phyloP scores from a whole-genome alignment of 1,284 basidiomycete genomes.

The Wallemia ichthyophaga region DNA sequence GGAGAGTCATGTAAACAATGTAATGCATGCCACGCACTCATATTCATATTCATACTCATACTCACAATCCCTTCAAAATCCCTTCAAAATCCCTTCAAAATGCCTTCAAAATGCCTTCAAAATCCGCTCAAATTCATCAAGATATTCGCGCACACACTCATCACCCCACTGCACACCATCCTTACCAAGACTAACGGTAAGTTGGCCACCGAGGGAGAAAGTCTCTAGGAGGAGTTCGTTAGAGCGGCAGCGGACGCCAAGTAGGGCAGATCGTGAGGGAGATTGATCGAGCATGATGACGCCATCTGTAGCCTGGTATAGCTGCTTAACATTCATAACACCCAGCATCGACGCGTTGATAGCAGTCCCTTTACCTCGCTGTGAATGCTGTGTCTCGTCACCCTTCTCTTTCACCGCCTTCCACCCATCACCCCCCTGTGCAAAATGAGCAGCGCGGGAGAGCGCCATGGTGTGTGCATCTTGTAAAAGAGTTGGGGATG shows the following conservation, averaged over 20 bases:
- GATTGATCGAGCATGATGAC: no score
- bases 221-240: background rate
- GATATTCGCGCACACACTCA: background rate
- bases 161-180: background rate
- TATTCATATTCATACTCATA: no score
- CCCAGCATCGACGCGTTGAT: background rate
- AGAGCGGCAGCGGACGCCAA: background rate
- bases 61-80: no score
- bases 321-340: no score
- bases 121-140: background rate
- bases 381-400: background rate
- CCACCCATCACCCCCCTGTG: background rate
- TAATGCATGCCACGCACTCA: no score
- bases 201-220: background rate
- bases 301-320: no score
- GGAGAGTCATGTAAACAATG: no score
- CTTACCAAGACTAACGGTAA: background rate
- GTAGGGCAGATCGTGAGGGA: no score
- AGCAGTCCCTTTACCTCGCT: background rate
- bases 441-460: background rate
- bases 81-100: no score
- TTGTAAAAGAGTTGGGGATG: background rate
- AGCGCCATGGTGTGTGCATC: background rate
- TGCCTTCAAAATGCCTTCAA: background rate
- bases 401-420: background rate